phyloP scores from a whole-genome alignment of 176 grass and related monocot species.

The Cymbopogon citratus region DNA sequence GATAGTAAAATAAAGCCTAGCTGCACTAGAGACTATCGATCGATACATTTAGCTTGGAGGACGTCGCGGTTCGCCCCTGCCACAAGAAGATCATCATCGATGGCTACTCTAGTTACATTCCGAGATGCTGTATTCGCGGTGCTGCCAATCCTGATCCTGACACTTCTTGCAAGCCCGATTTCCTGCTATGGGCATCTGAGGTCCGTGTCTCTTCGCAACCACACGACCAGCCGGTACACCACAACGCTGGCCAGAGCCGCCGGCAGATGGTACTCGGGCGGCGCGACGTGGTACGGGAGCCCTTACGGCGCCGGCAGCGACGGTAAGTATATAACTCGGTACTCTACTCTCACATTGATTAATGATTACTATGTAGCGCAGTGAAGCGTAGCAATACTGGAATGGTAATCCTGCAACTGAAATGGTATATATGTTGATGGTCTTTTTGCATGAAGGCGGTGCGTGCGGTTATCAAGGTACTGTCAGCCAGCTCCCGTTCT shows the following conservation, averaged over 20 bases:
- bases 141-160: not conserved
- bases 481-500: slow-evolving; percentile 45
- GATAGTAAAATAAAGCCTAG: not conserved
- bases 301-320: slow-evolving; percentile 60
- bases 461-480: slow-evolving; percentile 61
- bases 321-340: slow-evolving; percentile 29
- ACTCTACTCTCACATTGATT: not conserved
- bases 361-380: not conserved
- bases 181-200: not conserved
- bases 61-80: not conserved
- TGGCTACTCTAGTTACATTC: not conserved
- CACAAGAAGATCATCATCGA: not conserved
- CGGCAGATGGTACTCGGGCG: slow-evolving; percentile 38
- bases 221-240: not conserved
- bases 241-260: not conserved
- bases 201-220: not conserved
- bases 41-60: not conserved
- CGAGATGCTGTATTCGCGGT: not conserved
- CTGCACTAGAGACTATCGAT: not conserved
- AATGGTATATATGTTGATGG: not conserved
- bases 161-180: slow-evolving; percentile 14
- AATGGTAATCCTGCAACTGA: not conserved
- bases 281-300: slow-evolving; percentile 82
- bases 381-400: too few species aligned
- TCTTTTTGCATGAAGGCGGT: slow-evolving; percentile 44